These are phyloP conservation scores for Cystofilobasidium capitatum DNA, from an alignment of 768 basidiomycete genomes.

Conservation along the genomic window DNA sequence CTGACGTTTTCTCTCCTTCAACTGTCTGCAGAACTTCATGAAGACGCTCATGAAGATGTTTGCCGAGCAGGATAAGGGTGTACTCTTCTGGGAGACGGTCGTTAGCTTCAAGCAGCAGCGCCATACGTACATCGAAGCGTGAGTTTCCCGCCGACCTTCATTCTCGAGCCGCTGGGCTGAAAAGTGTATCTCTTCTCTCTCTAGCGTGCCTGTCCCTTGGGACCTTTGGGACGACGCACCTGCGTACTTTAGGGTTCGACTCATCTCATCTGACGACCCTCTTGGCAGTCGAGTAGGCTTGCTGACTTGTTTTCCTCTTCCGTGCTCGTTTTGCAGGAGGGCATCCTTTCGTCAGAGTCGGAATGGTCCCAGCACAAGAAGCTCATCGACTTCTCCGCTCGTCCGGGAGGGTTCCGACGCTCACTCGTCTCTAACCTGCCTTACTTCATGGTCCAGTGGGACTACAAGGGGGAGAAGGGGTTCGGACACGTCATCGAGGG, in stretches of 20 bases:
- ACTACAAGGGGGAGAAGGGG: constrained; percentile 93
- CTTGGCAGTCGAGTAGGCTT: not conserved
- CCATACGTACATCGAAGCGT: constrained; percentile 84
- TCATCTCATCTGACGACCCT: not conserved
- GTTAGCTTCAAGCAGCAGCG: constrained; percentile 73
- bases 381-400: constrained; percentile 79
- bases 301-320: constrained; percentile 2
- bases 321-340: constrained; percentile 53
- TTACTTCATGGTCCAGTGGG: constrained; percentile 98
- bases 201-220: constrained; percentile 71
- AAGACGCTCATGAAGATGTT: constrained; percentile 96
- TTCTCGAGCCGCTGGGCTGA: not conserved
- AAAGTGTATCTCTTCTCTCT: not conserved
- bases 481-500: constrained; percentile 99
- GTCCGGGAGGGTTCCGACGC: constrained; percentile 86
- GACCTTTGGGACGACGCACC: constrained; percentile 76
- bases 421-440: constrained; percentile 94
- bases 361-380: constrained; percentile 99
- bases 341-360: constrained; percentile 78
- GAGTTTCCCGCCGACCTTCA: not conserved
- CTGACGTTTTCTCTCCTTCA: constrained; percentile 1
- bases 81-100: constrained; percentile 91
- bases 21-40: constrained; percentile 54
- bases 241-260: constrained; percentile 75
- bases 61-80: constrained; percentile 82